Evolutionary conservation across 805 yeast genomes (phyloP).

Genomic region (Metschnikowia sp.): DNA sequence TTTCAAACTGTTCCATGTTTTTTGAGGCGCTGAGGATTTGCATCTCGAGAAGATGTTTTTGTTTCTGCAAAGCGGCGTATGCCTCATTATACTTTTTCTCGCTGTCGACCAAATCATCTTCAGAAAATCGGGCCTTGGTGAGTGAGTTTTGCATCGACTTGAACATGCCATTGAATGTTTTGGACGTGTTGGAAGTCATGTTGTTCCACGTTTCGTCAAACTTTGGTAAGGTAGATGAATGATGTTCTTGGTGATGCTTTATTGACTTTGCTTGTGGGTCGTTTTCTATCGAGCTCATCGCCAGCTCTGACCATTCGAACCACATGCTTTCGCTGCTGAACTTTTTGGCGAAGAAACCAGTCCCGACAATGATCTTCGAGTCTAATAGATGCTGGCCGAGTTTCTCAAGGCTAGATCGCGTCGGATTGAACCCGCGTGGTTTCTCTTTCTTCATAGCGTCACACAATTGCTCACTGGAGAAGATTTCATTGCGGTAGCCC

Average conservation of each 20-base stretch:
- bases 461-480: conserved; percentile 38
- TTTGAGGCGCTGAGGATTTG: conserved; percentile 23
- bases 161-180: conserved; percentile 30
- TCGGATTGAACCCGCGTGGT: conserved; percentile 33
- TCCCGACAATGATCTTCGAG: conserved; percentile 28
- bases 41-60: conserved; percentile 29
- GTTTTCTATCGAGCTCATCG: conserved; percentile 14
- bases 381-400: conserved; percentile 41
- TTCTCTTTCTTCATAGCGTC: conserved; percentile 23
- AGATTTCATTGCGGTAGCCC: conserved; percentile 37
- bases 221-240: not conserved
- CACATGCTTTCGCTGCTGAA: conserved; percentile 42
- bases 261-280: not conserved
- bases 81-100: conserved; percentile 33
- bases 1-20: conserved; percentile 34
- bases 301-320: conserved; percentile 43
- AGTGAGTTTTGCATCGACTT: conserved; percentile 31
- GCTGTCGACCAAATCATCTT: conserved; percentile 22
- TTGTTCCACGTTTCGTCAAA: conserved; percentile 17
- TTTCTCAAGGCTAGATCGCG: conserved; percentile 34
- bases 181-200: conserved; percentile 26
- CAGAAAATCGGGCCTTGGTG: conserved; percentile 27
- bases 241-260: not conserved
- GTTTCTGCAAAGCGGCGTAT: conserved; percentile 32
- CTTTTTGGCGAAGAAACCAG: conserved; percentile 32